Conservation (phyloP, 805 yeast genomes). For the Ascoidea tarda region DNA sequence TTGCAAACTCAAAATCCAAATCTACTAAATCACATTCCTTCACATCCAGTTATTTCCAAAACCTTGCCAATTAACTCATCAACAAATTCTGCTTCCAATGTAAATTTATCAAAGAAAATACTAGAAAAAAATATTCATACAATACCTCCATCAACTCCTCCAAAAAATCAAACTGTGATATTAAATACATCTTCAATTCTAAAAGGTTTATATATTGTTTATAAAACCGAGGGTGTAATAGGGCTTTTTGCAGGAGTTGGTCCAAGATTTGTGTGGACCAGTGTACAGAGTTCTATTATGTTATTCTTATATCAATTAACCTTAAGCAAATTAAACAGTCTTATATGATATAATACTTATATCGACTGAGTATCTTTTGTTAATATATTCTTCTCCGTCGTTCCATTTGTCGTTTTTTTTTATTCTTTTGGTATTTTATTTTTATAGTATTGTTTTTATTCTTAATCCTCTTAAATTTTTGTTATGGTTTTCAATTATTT, state of each 20-base stretch:
- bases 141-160: neutral
- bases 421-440: too few species aligned
- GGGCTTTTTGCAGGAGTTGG: conserved; percentile 93
- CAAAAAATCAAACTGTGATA: conserved; percentile 7
- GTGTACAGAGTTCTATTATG: conserved; percentile 91
- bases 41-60: conserved; percentile 5
- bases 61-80: conserved; percentile 13
- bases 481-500: too few species aligned
- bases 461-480: too few species aligned
- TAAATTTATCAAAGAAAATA: neutral
- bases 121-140: neutral
- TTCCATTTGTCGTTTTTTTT: too few species aligned
- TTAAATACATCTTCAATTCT: conserved; percentile 29
- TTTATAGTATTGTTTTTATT: too few species aligned
- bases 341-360: neutral
- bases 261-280: conserved; percentile 94
- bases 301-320: conserved; percentile 73
- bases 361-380: too few species aligned
- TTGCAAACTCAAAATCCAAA: conserved; percentile 71
- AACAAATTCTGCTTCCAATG: conserved; percentile 12
- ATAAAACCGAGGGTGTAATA: conserved; percentile 55
- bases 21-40: neutral
- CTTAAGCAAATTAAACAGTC: conserved; percentile 34
- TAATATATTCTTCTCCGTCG: too few species aligned
- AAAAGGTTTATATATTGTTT: conserved; percentile 40